These are phyloP conservation scores for Penicillium sp. DNA, from an alignment of 2,329 filamentous ascomycete species.

Conservation along the genomic window DNA sequence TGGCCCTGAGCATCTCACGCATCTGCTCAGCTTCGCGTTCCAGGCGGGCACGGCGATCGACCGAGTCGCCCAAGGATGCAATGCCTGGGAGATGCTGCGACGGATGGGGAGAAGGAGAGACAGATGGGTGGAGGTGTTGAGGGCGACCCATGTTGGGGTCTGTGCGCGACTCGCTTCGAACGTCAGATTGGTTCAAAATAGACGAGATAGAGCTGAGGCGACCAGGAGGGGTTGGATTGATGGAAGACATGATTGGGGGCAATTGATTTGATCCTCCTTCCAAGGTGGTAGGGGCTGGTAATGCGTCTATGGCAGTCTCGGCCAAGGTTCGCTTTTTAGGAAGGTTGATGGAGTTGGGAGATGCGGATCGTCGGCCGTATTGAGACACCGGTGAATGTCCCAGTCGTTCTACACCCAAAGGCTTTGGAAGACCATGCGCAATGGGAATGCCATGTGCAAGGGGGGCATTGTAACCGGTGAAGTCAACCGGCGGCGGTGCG, in stretches of 20 bases:
- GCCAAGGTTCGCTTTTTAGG: constrained; percentile 40
- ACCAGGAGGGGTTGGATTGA: constrained; percentile 48
- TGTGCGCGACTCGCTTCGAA: constrained; percentile 40
- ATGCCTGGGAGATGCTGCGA: constrained; percentile 34
- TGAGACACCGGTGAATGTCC: constrained; percentile 31
- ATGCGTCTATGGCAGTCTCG: constrained; percentile 33
- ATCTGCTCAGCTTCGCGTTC: constrained; percentile 75
- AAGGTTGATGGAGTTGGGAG: constrained; percentile 31
- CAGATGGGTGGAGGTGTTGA: constrained; percentile 31
- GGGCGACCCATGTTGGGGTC: constrained; percentile 41
- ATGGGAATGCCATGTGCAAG: constrained; percentile 30
- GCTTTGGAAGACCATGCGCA: constrained; percentile 24
- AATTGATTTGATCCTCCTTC: constrained; percentile 40
- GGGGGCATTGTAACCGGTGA: constrained; percentile 48
- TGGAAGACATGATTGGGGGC: constrained; percentile 40
- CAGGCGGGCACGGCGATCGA: constrained; percentile 65
- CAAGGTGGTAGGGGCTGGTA: constrained; percentile 31
- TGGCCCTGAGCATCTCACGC: constrained; percentile 69
- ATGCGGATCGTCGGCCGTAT: constrained; percentile 34
- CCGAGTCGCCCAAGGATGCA: constrained; percentile 56
- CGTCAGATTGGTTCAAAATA: constrained; percentile 63
- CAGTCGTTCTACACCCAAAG: constrained; percentile 34
- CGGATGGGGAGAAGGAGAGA: constrained; percentile 18
- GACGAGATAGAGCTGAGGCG: constrained; percentile 75
- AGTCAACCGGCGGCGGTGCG: constrained; percentile 52